Base-by-base conservation (phyloP, 768 basidiomycete species). In the Fomitopsis serialis region DNA sequence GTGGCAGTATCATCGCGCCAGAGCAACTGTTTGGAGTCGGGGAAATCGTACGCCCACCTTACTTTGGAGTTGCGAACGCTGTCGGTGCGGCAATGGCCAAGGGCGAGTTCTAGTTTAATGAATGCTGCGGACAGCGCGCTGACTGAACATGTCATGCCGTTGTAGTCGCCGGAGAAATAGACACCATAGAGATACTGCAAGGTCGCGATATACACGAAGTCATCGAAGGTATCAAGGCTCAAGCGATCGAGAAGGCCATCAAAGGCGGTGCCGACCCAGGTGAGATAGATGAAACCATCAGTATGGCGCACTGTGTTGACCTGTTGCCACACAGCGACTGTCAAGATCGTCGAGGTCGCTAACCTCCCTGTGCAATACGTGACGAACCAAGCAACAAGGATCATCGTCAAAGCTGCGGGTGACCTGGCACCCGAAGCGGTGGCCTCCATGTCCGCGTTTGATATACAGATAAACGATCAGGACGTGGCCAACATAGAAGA, bases 321-420 rank as follows among this genome's bases (percentile, higher is more conserved):
- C 29, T 32, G 11, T 32, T 32, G 6, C 29, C 29, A 11, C 29
- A 11, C 67, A 23, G 64, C 64, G 7, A 75, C 66, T 15, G 70
- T 75, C n/a, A 68, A 70, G 52, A 72, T 87, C 42, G 77, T 80
- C 0, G 83, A 85, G 58, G 74, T 78, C 37, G 74, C 79, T 45
- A 73, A 74, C 15, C 70, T 85, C 49, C 82, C 82, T 25, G 21
- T 13, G 17, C 43, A 76, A 71, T 78, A 78, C 61, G 74, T 78
- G 25, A 73, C 75, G 0, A 78, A 78, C 55, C 72, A 77, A 50
- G 69, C 68, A 17, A 74, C 76, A 4, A 71, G 79, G 10, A 74
- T 86, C 59, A 78, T 81, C 56, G 80, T 84, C 57, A 76, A 79
- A 57, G 84, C 81, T 1, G 78, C 81, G 2, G 83, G 84, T 1